Percentiles rank a stretch among this genome's conserved stretches.
phyloP scores from a whole-genome alignment of 2,329 filamentous ascomycete species.

The Aspergillus udagawae region DNA sequence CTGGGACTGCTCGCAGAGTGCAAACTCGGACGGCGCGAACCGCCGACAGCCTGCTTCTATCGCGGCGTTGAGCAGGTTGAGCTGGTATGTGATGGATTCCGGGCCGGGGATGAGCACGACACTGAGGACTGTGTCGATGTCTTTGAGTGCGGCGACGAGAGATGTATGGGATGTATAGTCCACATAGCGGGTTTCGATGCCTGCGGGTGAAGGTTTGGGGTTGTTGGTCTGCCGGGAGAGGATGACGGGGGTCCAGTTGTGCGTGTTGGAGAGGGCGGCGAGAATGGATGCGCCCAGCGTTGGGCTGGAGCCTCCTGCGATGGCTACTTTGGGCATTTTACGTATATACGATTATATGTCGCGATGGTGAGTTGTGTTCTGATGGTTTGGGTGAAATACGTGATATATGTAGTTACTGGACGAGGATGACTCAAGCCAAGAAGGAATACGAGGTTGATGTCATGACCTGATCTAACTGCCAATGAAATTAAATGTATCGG shows the following conservation, averaged over 20 bases:
- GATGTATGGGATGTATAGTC: slow-evolving; percentile 20
- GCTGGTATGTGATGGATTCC: slow-evolving; percentile 29
- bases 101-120: slow-evolving; percentile 18
- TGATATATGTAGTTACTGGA: not conserved
- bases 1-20: slow-evolving; percentile 14
- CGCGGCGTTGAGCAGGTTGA: slow-evolving; percentile 40
- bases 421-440: not conserved
- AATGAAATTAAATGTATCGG: not conserved
- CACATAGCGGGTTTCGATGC: slow-evolving; percentile 21
- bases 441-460: not conserved
- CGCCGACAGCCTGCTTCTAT: slow-evolving; percentile 42
- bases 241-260: slow-evolving; percentile 23
- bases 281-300: slow-evolving; percentile 13
- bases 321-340: not conserved
- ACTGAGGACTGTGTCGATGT: slow-evolving; percentile 25
- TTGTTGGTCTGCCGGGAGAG: slow-evolving; percentile 19
- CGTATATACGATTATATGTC: not conserved
- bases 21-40: slow-evolving; percentile 46
- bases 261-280: slow-evolving; percentile 14
- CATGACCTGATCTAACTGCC: not conserved
- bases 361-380: not conserved
- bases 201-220: not conserved
- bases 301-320: not conserved
- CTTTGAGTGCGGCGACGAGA: slow-evolving; percentile 15
- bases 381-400: not conserved